Evolutionary conservation across 2,329 filamentous ascomycete species (phyloP).

Genomic region (Dothideomycetes sp.): DNA sequence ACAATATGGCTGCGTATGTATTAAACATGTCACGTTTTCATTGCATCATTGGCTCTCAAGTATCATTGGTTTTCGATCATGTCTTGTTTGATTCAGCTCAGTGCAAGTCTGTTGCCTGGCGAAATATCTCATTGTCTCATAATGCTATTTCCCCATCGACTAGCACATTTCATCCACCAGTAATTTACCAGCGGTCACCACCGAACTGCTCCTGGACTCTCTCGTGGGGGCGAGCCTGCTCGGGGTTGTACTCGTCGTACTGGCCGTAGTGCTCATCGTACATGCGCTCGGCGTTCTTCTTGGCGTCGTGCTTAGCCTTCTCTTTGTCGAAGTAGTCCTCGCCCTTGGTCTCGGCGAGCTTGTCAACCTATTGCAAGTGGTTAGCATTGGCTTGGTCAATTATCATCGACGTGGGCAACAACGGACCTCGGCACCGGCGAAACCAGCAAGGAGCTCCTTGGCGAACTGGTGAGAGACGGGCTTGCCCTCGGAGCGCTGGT

Average conservation of each 20-base stretch:
- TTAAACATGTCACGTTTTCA: too few relatives aligned
- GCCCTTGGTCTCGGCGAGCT: conserved; percentile 51
- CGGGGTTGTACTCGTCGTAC: conserved; percentile 35
- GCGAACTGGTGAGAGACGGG: conserved; percentile 61
- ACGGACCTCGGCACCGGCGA: conserved; percentile 64
- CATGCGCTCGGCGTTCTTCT: conserved; percentile 31
- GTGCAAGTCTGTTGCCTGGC: too few relatives aligned
- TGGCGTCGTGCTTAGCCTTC: conserved; percentile 35
- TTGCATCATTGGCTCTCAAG: too few relatives aligned
- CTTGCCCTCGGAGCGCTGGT: conserved; percentile 61
- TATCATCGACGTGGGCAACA: too few relatives aligned
- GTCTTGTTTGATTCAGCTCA: too few relatives aligned
- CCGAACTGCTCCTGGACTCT: conserved; percentile 22
- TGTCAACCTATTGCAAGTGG: too few relatives aligned
- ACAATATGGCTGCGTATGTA: too few relatives aligned
- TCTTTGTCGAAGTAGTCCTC: conserved; percentile 38
- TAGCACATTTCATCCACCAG: neutral
- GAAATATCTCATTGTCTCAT: neutral
- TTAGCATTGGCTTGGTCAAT: too few relatives aligned
- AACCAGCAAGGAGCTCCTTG: conserved; percentile 63
- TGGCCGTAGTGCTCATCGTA: conserved; percentile 39
- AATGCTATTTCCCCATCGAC: neutral
- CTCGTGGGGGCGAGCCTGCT: conserved; percentile 14
- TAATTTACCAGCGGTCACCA: conserved; percentile 13
- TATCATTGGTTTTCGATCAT: too few relatives aligned